These are phyloP conservation scores for Phaseolus coccineus DNA, from an alignment of 331 rosid species.

Conservation along the genomic window DNA sequence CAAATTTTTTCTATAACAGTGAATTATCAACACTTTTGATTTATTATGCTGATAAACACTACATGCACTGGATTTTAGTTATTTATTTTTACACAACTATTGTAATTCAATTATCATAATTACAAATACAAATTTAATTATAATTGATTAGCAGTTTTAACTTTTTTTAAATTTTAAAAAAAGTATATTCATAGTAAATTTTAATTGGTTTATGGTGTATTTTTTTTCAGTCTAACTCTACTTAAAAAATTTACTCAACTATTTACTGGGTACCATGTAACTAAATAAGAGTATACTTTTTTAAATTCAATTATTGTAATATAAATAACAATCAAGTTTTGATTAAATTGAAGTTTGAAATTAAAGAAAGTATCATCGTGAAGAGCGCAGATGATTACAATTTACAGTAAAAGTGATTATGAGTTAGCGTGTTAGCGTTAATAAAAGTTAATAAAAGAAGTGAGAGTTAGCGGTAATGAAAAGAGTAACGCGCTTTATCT, in stretches of 20 bases:
- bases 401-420: neutral
- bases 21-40: neutral
- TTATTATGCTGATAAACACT: neutral
- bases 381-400: slow-evolving; percentile 40
- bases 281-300: neutral
- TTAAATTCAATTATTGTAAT: neutral
- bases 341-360: neutral
- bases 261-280: neutral
- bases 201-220: neutral
- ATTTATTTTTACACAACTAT: neutral
- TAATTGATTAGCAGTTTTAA: neutral
- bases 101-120: neutral
- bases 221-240: neutral
- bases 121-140: neutral
- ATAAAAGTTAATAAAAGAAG: no score
- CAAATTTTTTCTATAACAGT: neutral
- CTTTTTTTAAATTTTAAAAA: neutral
- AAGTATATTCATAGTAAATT: no score
- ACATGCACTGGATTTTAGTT: neutral
- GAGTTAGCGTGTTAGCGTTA: no score
- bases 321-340: neutral
- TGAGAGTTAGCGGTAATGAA: neutral
- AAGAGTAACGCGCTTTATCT: slow-evolving; percentile 32
- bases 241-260: neutral
- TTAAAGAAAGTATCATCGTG: neutral